Evolutionary conservation across 495 filamentous ascomycete species (phyloP), one percentile per base, ranked within the genome.

Genomic region (Aspergillus avenaceus): DNA sequence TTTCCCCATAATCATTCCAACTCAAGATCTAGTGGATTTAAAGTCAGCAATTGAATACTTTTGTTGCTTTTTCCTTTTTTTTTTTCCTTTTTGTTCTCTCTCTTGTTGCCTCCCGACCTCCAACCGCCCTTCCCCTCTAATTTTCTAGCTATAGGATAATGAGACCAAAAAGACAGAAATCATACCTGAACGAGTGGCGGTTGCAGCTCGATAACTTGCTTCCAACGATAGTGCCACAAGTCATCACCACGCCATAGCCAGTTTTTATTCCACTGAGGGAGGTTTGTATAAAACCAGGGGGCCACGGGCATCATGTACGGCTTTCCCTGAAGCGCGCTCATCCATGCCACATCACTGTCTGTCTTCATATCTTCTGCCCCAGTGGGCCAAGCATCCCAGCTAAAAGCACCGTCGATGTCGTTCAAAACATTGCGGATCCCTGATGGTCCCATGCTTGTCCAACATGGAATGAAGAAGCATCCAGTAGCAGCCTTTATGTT

Each of bases 1-100:
- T 80, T 63, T 91, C 87, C 37, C 85, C 86, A 48, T 79, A 90
- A 62, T 90, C 86, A 49, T 90, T 90, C 86, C 87, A 88, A 63
- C 66, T 70, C 18, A 74, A 65, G 37, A 80, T 73, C 65, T 71
- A 49, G 19, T 6, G 16, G 31, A 47, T 21, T 48, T 41, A 19
- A 58, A 29, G 4, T 23, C 13, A 25, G n/a, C 47, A 45, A 23
- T n/a, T n/a, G n/a, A n/a, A n/a, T n/a, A n/a, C n/a, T n/a, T n/a
- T n/a, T n/a, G n/a, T n/a, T n/a, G n/a, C n/a, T n/a, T n/a, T n/a
- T n/a, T n/a, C n/a, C n/a, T n/a, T n/a, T n/a, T n/a, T n/a, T n/a
- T n/a, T n/a, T n/a, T n/a, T n/a, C n/a, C n/a, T n/a, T n/a, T n/a
- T n/a, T n/a, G n/a, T n/a, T n/a, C n/a, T n/a, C n/a, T n/a, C n/a